phyloP scores from a whole-genome alignment of 177 flowering plant species.

The Telopea speciosissima region DNA sequence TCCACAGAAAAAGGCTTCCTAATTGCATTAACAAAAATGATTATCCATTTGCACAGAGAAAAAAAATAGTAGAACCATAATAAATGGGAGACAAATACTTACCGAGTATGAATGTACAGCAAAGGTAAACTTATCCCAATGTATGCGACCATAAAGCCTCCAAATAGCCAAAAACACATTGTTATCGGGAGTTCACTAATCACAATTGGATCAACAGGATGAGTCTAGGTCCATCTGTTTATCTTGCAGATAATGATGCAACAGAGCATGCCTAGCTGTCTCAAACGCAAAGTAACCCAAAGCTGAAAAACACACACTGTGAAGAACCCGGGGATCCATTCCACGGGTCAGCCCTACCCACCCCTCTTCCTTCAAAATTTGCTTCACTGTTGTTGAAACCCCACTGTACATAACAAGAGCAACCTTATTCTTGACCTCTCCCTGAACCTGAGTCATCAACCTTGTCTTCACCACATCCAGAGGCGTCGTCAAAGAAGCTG shows the following conservation, averaged over 20 bases:
- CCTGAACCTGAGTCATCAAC: slow-evolving; percentile 85
- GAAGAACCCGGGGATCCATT: slow-evolving; percentile 86
- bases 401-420: slow-evolving; percentile 53
- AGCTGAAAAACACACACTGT: slow-evolving; percentile 92
- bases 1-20: too few species aligned
- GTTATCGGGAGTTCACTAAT: too few species aligned
- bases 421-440: slow-evolving; percentile 42
- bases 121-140: too few species aligned
- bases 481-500: slow-evolving; percentile 82
- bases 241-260: slow-evolving; percentile 53
- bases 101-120: too few species aligned
- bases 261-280: slow-evolving; percentile 77
- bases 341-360: slow-evolving; percentile 83
- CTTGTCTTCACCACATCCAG: slow-evolving; percentile 96
- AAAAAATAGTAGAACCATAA: too few species aligned
- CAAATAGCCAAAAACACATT: too few species aligned
- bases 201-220: too few species aligned
- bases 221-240: slow-evolving; percentile 22
- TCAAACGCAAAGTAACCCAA: slow-evolving; percentile 96
- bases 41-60: too few species aligned
- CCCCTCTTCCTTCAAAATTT: slow-evolving; percentile 88
- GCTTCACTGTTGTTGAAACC: slow-evolving; percentile 51
- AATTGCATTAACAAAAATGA: too few species aligned
- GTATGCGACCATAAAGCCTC: too few species aligned
- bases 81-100: too few species aligned